Percentiles rank a stretch among this genome's conserved stretches.
phyloP scores from a whole-genome alignment of 1,284 basidiomycete species.

The Boletus smithii region DNA sequence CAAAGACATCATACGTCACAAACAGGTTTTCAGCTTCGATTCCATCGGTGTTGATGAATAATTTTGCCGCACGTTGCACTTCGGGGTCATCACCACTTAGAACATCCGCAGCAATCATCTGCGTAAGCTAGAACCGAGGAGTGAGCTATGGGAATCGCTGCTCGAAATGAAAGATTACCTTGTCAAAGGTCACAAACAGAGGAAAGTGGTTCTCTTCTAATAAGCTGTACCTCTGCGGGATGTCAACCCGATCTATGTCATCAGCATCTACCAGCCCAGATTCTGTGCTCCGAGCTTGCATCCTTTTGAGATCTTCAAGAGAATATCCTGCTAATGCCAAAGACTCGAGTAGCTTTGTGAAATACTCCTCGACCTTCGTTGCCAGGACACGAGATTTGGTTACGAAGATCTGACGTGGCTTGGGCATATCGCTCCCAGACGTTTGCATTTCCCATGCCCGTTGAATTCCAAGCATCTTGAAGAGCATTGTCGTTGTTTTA shows the following conservation, averaged over 20 bases:
- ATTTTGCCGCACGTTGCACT: conserved; percentile 2
- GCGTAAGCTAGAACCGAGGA: conserved; percentile 6
- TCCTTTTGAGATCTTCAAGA: conserved; percentile 37
- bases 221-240: conserved; percentile 57
- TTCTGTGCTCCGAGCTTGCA: conserved; percentile 27
- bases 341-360: conserved; percentile 49
- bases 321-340: conserved; percentile 41
- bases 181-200: conserved; percentile 64
- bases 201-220: conserved; percentile 65
- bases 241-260: conserved; percentile 44
- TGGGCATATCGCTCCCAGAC: conserved; percentile 24
- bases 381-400: conserved; percentile 67
- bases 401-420: conserved; percentile 67
- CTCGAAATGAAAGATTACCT: conserved; percentile 38
- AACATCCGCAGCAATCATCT: conserved; percentile 25
- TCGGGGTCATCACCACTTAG: conserved; percentile 12
- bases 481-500: conserved; percentile 74
- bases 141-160: conserved; percentile 1
- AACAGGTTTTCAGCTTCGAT: conserved; percentile 18
- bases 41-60: conserved; percentile 21
- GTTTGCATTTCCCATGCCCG: conserved; percentile 41
- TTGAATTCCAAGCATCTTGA: conserved; percentile 69
- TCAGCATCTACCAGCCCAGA: conserved; percentile 46
- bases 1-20: conserved; percentile 53
- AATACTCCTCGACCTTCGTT: conserved; percentile 65